Base-by-base conservation (phyloP, 345 rosid genomes). In the Streptanthus diversifolius region DNA sequence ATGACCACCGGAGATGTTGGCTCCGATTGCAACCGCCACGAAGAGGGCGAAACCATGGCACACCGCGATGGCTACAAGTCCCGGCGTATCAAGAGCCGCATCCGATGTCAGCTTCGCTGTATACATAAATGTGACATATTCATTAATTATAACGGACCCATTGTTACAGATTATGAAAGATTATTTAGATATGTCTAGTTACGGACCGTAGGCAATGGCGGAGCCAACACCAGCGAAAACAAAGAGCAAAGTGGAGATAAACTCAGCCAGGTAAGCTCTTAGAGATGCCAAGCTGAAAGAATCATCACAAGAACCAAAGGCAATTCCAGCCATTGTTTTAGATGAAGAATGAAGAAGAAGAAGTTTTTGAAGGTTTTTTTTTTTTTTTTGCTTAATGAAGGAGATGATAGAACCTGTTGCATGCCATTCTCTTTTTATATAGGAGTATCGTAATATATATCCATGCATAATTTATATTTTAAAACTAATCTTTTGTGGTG, bases 211-310 rank as follows among this genome's bases (percentile, higher is more conserved):
- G 74, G 97, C 97, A 7, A 93, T 88, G 85, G 93, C 95, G 9
- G 97, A 93, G 54, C 98, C 96, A 77, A 91, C 97, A 9, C 97
- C 97, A 30, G 96, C 96, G 58, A 91, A 91, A 74, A 91, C 97
- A 60, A 92, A 92, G 87, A 93, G 83, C 79, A 93, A 75, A 63
- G 98, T 93, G 18, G 97, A 93, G 82, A 93, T 93, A 65, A 93
- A 90, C 83, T 93, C 98, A 21, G 98, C 90, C 11, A 93, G 87
- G 66, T 93, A 88, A 54, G 97, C 93, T 70, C 81, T 93, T 57
- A 93, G 35, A 49, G 98, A 85, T 59, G 86, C 90, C 56, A 87
- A 72, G 72, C 97, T 89, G 75, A 90, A 93, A 2, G 97, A 84
- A 77, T 93, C 97, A 66, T 80, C 92, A 29, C 87, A 88, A 8